Conservation (phyloP, 805 yeast genomes). For the Dipodascopsis tothii region DNA sequence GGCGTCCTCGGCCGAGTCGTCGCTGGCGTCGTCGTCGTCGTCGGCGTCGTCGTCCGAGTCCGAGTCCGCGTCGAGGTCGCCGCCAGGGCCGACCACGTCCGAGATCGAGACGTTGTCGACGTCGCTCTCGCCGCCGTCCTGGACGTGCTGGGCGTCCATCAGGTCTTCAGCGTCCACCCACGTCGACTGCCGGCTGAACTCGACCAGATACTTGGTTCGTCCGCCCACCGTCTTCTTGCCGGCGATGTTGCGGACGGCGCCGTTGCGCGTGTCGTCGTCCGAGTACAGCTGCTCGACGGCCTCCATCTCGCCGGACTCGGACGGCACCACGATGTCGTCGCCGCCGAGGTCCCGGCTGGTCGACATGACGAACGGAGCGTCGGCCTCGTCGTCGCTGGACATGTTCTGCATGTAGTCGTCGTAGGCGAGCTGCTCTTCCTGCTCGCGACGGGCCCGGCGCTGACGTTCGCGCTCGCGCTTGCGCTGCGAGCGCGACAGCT, state of each 20-base stretch:
- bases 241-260: background rate
- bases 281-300: slow-evolving; percentile 25
- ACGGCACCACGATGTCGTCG: slow-evolving; percentile 2
- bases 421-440: slow-evolving; percentile 8
- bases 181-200: background rate
- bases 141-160: background rate
- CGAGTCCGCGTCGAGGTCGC: background rate
- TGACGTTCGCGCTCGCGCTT: background rate
- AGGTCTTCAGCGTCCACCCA: slow-evolving; percentile 4
- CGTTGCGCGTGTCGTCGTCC: slow-evolving; percentile 1
- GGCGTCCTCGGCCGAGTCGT: slow-evolving; percentile 23
- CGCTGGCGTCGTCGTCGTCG: slow-evolving; percentile 15
- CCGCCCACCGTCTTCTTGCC: slow-evolving; percentile 2
- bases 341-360: slow-evolving; percentile 3
- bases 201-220: background rate
- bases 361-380: background rate
- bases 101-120: background rate
- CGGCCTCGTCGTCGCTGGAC: slow-evolving; percentile 6
- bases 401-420: slow-evolving; percentile 20
- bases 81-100: slow-evolving; percentile 5
- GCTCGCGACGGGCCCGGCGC: slow-evolving; percentile 1
- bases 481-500: background rate
- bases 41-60: slow-evolving; percentile 7
- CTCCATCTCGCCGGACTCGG: slow-evolving; percentile 3
- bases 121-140: slow-evolving; percentile 1